Evolutionary conservation across 225 moss, liverwort and hornwort species (phyloP), one percentile per base, ranked within the genome.

Genomic region (Thuidium tamariscinum): DNA sequence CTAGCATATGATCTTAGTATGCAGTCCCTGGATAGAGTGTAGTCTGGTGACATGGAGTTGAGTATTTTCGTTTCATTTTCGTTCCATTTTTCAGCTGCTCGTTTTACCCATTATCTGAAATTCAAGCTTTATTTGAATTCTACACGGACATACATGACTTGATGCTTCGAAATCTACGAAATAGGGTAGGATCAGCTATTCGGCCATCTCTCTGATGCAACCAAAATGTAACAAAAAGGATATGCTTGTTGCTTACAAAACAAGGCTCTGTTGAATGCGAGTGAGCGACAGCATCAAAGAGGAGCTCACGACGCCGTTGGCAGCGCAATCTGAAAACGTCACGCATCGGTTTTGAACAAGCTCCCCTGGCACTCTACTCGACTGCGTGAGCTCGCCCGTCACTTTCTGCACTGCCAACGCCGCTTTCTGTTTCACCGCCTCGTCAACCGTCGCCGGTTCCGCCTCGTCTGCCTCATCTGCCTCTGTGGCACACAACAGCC

Each of bases 181-280:
- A 42, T 30, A 62, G 62, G 32, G 36, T 73, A 48, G 30, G 64
- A 51, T 54, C 9, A 82, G 13, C 64, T n/a, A 74, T 62, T 75
- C 16, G 54, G 16, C 81, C 73, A 41, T 85, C 15, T 80, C 72
- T 71, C 51, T 82, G 56, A 65, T 83, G 89, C 88, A 96, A 92
- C 95, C 94, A 73, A 95, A 95, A 4, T 95, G 96, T 87, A 93
- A 90, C 84, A 95, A 93, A 16, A 69, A 59, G 84, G 21, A 77
- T 37, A 30, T 73, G 37, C 49, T 44, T 69, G 86, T 34, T 88
- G 87, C 95, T 94, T 92, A 96, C 94, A 97, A 83, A 74, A 97
- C 95, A 69, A 97, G 95, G 86, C 95, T 97, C 86, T 97, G 95
- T 71, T 97, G 95, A 73, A 97, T 93, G 80, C 95, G 93, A 20